Evolutionary conservation across 257 asterid genomes (phyloP).

Genomic region (Apocynum venetum): DNA sequence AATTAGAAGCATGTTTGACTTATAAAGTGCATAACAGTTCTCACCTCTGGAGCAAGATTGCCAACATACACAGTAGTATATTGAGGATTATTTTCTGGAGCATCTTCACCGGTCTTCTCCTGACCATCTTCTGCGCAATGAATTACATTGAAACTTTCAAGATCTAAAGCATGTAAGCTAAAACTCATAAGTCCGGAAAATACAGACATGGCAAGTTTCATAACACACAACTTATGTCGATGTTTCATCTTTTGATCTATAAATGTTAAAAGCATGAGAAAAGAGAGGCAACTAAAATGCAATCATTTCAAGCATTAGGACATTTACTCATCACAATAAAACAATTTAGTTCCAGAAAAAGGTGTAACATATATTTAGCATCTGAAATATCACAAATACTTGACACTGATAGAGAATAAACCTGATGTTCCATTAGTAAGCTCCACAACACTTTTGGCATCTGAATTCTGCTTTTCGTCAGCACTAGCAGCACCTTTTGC

Average conservation of each 20-base stretch:
- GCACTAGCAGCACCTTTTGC: constrained; percentile 63
- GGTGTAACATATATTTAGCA: neutral
- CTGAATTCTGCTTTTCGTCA: constrained; percentile 58
- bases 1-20: neutral
- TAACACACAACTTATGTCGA: neutral
- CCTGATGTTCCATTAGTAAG: constrained; percentile 65
- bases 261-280: neutral
- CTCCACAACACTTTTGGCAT: constrained; percentile 52
- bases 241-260: neutral
- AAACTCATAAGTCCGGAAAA: neutral
- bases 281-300: neutral
- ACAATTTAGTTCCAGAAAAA: neutral
- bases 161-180: neutral
- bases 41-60: constrained; percentile 82
- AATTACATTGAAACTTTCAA: neutral
- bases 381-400: neutral
- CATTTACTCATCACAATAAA: neutral
- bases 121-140: constrained; percentile 62
- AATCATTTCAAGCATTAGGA: neutral
- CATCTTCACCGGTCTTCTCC: constrained; percentile 57
- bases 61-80: constrained; percentile 85
- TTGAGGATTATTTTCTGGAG: constrained; percentile 76
- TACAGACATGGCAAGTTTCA: neutral
- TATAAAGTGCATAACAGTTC: constrained; percentile 10
- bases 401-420: constrained; percentile 10